A percentile compares a stretch with the other conserved stretches of the same genome.
Conservation (phyloP, 108 stramenopile species). For the Cyclotella baltica region DNA sequence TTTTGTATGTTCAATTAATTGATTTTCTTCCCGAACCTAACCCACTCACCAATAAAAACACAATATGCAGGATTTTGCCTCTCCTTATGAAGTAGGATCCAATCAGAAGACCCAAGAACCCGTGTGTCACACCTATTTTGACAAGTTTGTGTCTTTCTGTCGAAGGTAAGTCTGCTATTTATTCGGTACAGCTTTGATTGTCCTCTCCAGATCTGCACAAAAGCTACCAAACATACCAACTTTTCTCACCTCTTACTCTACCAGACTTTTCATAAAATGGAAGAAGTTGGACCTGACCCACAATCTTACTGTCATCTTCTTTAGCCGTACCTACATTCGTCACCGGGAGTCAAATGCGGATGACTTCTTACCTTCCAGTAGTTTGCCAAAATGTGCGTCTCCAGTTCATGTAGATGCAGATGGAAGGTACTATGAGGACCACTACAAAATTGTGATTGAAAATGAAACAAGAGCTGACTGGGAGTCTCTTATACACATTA, state of each 20-base stretch:
- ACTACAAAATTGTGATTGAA: slow-evolving; percentile 93
- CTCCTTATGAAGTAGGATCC: slow-evolving; percentile 59
- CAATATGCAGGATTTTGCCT: slow-evolving; percentile 94
- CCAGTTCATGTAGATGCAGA: slow-evolving; percentile 66
- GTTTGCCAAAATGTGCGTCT: not conserved
- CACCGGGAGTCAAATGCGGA: slow-evolving; percentile 18
- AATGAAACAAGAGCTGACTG: slow-evolving; percentile 89
- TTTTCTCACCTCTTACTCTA: not conserved
- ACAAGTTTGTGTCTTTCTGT: slow-evolving; percentile 81
- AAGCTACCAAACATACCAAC: not conserved
- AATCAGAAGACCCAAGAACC: slow-evolving; percentile 59
- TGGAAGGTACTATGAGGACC: slow-evolving; percentile 85
- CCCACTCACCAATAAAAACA: no score
- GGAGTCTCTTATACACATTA: slow-evolving; percentile 71
- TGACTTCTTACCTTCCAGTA: slow-evolving; percentile 4
- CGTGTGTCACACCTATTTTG: slow-evolving; percentile 85
- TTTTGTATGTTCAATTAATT: no score
- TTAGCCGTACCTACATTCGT: slow-evolving; percentile 85
- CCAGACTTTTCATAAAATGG: slow-evolving; percentile 83
- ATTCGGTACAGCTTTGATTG: no score
- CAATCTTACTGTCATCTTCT: slow-evolving; percentile 95
- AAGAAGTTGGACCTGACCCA: slow-evolving; percentile 87
- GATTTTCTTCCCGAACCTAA: no score
- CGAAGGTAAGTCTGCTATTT: slow-evolving; percentile 46
- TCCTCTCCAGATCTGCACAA: no score